These are phyloP conservation scores for Mycena galopus DNA, from an alignment of 768 basidiomycete species.

Conservation along the genomic window DNA sequence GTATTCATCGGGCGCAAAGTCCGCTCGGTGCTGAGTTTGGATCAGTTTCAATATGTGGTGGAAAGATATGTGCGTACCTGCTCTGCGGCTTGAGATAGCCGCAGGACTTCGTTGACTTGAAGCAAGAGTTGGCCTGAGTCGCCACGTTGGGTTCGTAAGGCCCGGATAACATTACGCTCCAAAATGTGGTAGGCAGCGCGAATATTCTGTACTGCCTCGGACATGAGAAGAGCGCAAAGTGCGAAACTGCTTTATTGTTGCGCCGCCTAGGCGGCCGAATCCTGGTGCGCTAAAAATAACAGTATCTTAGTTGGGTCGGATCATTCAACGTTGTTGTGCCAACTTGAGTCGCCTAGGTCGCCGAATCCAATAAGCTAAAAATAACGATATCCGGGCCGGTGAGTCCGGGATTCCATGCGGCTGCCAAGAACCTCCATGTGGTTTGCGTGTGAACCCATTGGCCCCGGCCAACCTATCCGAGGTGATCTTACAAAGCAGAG, in stretches of 20 bases:
- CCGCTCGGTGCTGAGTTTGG: conserved; percentile 15
- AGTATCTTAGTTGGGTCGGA: no score
- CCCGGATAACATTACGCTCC: conserved; percentile 19
- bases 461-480: no score
- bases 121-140: conserved; percentile 2
- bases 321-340: no score
- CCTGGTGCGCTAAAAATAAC: no score
- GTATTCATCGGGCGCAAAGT: conserved; percentile 34
- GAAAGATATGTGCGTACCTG: not conserved
- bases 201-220: conserved; percentile 20
- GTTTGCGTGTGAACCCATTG: no score
- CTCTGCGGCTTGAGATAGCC: conserved; percentile 16
- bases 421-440: no score
- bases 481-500: not conserved
- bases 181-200: conserved; percentile 26
- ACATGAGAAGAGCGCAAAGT: not conserved
- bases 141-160: conserved; percentile 31
- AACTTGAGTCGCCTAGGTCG: no score
- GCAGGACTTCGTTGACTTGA: conserved; percentile 19
- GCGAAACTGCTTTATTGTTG: not conserved
- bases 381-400: no score
- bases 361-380: no score
- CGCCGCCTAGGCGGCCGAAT: no score
- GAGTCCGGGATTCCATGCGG: no score
- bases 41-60: not conserved